Base-by-base conservation (phyloP, 2,329 filamentous ascomycete species). In the Eutypa lata region DNA sequence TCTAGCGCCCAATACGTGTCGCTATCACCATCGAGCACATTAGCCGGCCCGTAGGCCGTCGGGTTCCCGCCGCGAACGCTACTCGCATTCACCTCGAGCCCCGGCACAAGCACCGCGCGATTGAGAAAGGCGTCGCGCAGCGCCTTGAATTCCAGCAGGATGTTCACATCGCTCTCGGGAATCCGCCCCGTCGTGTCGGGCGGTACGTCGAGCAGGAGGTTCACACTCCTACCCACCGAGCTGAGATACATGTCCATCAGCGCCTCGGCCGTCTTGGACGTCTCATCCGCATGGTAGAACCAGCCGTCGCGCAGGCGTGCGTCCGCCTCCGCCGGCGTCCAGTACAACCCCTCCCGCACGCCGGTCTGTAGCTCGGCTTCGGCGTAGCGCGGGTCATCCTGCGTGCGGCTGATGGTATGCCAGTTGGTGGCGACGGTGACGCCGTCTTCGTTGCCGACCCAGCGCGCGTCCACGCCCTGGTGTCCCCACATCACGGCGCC, bases 401-500 rank as follows among this genome's bases (percentile, higher is more conserved):
- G 65, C 4, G 64, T 66, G 14, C 64, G 60, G 50, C 56, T 63
- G 48, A 67, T 65, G 21, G 64, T 60, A 47, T 67, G 64, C 65
- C 65, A 67, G 49, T 66, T 67, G 11, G 63, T 65, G 2, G 50
- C 31, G 5, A 61, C 59, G 2, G 62, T 59, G 35, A 58, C 57
- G 4, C 65, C 64, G 18, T 67, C 65, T 48, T 68, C 65, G 50
- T 68, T 66, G 31, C 65, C 65, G 5, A 67, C 65, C 65, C 65
- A 68, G 35, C 65, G 59, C 10, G 65, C 65, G 44, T 68, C 65
- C 0, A 64, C 60, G 6, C 65, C 65, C 48, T 68, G 65, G 40
- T 67, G 65, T 1, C 65, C 65, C 65, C 65, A 67, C 64, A 66
- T 66, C 50, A 65, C 47, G 14, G 65, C 65, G 3, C 33, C 43